phyloP scores from a whole-genome alignment of 352 stramenopile genomes.

The Globisporangium echinulatum region DNA sequence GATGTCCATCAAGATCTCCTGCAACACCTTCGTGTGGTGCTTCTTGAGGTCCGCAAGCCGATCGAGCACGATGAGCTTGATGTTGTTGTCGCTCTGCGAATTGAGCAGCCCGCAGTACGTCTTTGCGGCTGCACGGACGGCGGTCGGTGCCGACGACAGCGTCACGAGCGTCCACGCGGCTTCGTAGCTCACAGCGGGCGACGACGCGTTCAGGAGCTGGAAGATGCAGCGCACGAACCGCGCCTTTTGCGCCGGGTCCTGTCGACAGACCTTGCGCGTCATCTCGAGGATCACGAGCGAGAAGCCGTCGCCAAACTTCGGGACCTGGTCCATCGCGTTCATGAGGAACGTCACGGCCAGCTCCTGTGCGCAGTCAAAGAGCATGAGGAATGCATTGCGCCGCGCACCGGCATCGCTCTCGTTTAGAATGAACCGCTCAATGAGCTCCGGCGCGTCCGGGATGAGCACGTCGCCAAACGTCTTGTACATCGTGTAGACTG shows the following conservation, averaged over 20 bases:
- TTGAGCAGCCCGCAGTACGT: conserved; percentile 98
- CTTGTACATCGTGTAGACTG: conserved; percentile 98
- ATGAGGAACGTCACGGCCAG: conserved; percentile 97
- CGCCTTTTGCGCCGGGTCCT: conserved; percentile 97
- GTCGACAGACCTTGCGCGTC: conserved; percentile 96
- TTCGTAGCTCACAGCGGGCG: conserved; percentile 95
- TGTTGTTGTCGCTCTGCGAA: conserved; percentile 99
- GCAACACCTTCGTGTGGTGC: conserved; percentile 94
- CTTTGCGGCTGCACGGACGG: conserved; percentile 94
- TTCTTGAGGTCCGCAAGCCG: conserved; percentile 96
- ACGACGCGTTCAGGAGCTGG: conserved; percentile 93
- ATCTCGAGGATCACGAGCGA: conserved; percentile 99
- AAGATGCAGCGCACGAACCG: conserved; percentile 99
- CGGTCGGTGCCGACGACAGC: conserved; percentile 96
- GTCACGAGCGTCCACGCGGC: conserved; percentile 98
- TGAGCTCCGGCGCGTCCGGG: conserved; percentile 97
- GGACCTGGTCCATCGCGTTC: conserved; percentile 94
- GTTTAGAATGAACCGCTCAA: conserved; percentile 91
- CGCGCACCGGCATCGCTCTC: conserved; percentile 94
- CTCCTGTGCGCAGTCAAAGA: conserved; percentile 98
- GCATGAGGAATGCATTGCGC: conserved; percentile 99
- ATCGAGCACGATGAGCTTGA: conserved; percentile 99
- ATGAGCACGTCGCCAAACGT: conserved; percentile 92
- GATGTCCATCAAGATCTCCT: conserved; percentile 99
- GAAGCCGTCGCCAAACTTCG: conserved; percentile 97